phyloP scores from a whole-genome alignment of 2,329 filamentous ascomycete genomes.

The Xylogone sp. region DNA sequence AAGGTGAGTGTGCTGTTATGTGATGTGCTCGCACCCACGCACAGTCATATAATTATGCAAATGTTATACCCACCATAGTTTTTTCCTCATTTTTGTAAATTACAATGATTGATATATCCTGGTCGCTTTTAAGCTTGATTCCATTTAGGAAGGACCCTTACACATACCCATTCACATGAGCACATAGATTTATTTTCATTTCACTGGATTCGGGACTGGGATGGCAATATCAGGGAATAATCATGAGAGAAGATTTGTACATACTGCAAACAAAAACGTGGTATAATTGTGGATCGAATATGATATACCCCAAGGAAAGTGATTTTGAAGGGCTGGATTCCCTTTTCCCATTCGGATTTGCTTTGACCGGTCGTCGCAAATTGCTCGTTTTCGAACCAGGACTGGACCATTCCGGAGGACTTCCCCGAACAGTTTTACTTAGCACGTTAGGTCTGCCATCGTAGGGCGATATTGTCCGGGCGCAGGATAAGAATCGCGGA shows the following conservation, averaged over 20 bases:
- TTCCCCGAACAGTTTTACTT: too few relatives aligned
- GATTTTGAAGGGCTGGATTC: neutral
- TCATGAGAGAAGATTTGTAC: neutral
- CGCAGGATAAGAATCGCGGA: too few relatives aligned
- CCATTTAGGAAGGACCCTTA: neutral
- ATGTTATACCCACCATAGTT: neutral
- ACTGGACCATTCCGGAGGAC: too few relatives aligned
- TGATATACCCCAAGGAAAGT: neutral
- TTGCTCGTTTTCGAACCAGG: too few relatives aligned
- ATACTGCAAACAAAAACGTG: neutral
- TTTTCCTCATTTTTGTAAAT: neutral
- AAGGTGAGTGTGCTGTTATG: conserved; percentile 87
- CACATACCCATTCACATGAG: neutral
- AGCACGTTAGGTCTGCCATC: too few relatives aligned
- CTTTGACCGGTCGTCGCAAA: too few relatives aligned
- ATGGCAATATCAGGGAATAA: neutral
- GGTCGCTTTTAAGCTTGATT: neutral
- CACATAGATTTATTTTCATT: neutral
- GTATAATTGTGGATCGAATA: neutral
- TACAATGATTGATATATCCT: neutral
- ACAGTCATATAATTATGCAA: neutral
- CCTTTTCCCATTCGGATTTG: neutral
- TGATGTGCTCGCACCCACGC: conserved; percentile 33
- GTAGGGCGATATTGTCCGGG: too few relatives aligned
- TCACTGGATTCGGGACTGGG: neutral